phyloP scores from a whole-genome alignment of 2,329 filamentous ascomycete genomes.

The Fusarium anguioides region DNA sequence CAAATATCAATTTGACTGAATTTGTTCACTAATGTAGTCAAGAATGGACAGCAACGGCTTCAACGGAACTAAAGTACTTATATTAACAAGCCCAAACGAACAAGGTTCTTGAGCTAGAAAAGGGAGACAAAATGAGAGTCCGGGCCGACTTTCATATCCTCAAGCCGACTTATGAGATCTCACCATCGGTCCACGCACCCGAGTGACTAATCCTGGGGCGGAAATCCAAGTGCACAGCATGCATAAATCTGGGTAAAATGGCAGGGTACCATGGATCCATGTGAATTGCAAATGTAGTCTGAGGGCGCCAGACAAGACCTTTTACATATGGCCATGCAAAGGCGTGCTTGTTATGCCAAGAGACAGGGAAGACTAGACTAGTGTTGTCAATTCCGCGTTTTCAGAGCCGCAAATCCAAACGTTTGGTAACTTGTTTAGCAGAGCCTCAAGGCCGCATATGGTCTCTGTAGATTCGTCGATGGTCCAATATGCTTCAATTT shows the following conservation, averaged over 20 bases:
- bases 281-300: neutral
- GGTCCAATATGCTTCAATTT: fast-evolving
- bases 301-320: conserved; percentile 7
- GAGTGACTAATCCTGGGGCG: conserved; percentile 32
- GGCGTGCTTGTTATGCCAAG: neutral
- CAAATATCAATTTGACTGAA: neutral
- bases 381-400: neutral
- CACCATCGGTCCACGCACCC: conserved; percentile 25
- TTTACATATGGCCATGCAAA: conserved; percentile 5
- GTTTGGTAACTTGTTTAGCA: neutral
- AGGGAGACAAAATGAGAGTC: conserved; percentile 2
- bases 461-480: neutral
- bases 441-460: neutral
- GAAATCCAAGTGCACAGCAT: conserved; percentile 33
- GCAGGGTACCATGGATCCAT: conserved; percentile 28
- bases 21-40: neutral
- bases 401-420: neutral
- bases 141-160: conserved; percentile 15
- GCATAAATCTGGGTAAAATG: conserved; percentile 39
- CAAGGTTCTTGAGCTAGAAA: neutral
- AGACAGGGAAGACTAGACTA: conserved; percentile 1
- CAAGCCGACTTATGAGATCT: conserved; percentile 28
- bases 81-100: neutral
- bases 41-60: neutral
- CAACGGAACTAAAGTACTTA: neutral